A percentile compares a stretch with the other conserved stretches of the same genome.
phyloP scores from a whole-genome alignment of 2,329 filamentous ascomycete genomes.

The Cladosporium sphaerospermum region DNA sequence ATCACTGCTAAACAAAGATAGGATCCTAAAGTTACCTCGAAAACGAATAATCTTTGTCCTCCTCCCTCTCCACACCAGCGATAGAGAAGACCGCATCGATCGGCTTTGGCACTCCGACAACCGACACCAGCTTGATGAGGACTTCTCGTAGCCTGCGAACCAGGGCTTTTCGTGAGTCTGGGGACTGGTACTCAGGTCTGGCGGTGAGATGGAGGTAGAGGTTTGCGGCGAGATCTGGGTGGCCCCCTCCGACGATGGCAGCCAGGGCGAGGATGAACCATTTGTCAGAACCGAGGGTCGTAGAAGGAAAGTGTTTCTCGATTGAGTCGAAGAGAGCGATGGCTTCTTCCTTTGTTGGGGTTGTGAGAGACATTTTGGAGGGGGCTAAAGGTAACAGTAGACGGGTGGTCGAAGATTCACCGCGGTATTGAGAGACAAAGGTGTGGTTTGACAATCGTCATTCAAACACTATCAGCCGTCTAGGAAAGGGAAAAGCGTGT shows the following conservation, averaged over 20 bases:
- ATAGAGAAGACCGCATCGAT: constrained; percentile 56
- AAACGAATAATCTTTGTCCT: constrained; percentile 52
- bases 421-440: too few species aligned
- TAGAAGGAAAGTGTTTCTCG: constrained; percentile 39
- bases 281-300: constrained; percentile 37
- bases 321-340: constrained; percentile 34
- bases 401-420: neutral
- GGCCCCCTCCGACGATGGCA: constrained; percentile 44
- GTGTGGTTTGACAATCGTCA: too few species aligned
- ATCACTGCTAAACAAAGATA: neutral
- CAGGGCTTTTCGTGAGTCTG: constrained; percentile 41
- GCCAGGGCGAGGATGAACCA: constrained; percentile 44
- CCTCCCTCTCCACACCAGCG: constrained; percentile 43
- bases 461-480: too few species aligned
- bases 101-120: constrained; percentile 58
- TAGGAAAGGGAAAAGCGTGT: too few species aligned
- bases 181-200: constrained; percentile 41
- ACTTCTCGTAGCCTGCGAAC: constrained; percentile 51
- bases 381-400: neutral
- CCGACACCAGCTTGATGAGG: constrained; percentile 51
- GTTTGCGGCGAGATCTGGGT: constrained; percentile 46
- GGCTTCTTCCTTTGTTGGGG: constrained; percentile 3
- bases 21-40: constrained; percentile 35
- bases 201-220: constrained; percentile 53
- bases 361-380: constrained; percentile 1